Evolutionary conservation across 1,284 basidiomycete species (phyloP), one percentile per base, ranked within the genome.

Genomic region (Pascua sp.): DNA sequence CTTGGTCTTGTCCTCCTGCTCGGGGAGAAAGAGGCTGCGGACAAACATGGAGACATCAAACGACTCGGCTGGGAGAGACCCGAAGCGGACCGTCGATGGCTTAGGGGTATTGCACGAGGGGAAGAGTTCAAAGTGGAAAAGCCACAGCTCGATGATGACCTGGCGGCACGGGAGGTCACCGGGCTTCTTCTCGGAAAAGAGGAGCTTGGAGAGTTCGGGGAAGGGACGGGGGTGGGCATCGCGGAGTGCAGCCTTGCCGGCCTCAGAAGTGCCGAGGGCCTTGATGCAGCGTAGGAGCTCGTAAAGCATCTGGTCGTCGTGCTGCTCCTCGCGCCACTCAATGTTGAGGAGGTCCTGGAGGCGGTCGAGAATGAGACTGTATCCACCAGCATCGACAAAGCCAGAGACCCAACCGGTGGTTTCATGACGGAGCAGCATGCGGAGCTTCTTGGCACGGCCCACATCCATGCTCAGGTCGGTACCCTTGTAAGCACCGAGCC

Each of bases 301-400:
- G 67, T 95, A 88, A 9, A 99, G 81, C 48, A 96, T 82, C 72
- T 94, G 87, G 72, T 98, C 96, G 70, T 97, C 95, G 67, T 96
- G 94, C 72, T 97, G 94, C 73, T 99, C 95, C 75, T 98, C 95
- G 61, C 93, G 86, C 95, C 95, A 99, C 78, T 98, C 95, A 49
- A 98, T 85, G 63, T 91, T 88, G 0, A 98, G 81, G 11, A 98
- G 82, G 74, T 98, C 95, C 60, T 92, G 89, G n/a, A 98, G 78
- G 47, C 92, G 82, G 1, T 86, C 87, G 24, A 97, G 76, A 42
- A 99, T 79, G 0, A 88, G 86, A 5, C 83, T 82, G 69, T 98
- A 98, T 1, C 96, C 95, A 8, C 91, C 91, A 11, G 84, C 75
- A 49, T 83, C 82, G 44, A 97, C 71, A 71, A 98, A 98, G n/a